A percentile compares a stretch with the other conserved stretches of the same genome.
Evolutionary conservation across 2,329 filamentous ascomycete genomes (phyloP).

Genomic region (Colletotrichum sp.): DNA sequence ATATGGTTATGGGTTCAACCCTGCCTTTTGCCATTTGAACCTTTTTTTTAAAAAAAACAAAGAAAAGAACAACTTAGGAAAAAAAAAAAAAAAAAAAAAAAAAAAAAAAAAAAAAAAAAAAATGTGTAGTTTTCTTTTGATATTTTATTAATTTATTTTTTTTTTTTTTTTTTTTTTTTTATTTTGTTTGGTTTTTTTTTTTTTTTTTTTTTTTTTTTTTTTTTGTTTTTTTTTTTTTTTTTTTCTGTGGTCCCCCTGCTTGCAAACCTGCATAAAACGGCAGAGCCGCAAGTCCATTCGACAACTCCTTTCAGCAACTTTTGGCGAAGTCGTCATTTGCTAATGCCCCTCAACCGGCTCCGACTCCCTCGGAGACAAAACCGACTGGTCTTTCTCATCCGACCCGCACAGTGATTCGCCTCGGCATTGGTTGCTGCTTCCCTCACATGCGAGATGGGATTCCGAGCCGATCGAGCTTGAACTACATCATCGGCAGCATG

Average conservation of each 20-base stretch:
- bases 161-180: neutral
- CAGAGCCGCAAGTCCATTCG: slow-evolving; percentile 3
- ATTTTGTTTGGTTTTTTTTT: too few species aligned
- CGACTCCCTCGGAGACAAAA: neutral
- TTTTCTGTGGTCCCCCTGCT: neutral
- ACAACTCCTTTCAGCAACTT: neutral
- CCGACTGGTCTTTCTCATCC: neutral
- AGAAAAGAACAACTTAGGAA: too few species aligned
- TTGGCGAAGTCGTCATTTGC: neutral
- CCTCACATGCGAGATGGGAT: neutral
- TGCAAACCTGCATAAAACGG: neutral
- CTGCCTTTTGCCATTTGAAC: too few species aligned
- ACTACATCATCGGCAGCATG: neutral
- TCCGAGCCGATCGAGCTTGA: neutral
- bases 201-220: too few species aligned
- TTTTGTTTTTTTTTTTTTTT: neutral
- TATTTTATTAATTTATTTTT: too few species aligned
- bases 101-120: too few species aligned
- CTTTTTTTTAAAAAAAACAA: too few species aligned
- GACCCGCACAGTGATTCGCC: neutral
- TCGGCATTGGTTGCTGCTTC: neutral
- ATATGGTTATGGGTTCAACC: too few species aligned
- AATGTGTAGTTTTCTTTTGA: too few species aligned
- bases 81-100: too few species aligned
- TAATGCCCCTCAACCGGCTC: neutral